Percentiles rank a stretch among this genome's conserved stretches.
phyloP scores from a whole-genome alignment of 352 stramenopile species.

The Phytophthora megakarya region DNA sequence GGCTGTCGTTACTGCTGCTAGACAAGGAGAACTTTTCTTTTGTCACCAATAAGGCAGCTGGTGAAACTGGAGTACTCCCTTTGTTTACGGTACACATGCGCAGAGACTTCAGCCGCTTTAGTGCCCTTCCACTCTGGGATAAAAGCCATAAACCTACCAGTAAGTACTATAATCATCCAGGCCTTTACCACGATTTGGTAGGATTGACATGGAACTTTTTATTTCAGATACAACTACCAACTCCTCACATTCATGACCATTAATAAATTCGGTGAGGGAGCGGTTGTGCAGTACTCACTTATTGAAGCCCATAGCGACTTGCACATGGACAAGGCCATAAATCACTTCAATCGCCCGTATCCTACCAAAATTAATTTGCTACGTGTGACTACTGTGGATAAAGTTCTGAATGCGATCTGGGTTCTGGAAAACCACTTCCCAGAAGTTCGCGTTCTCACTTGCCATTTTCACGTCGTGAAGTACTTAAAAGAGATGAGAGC shows the following conservation, averaged over 20 bases:
- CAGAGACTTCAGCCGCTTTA: too few relatives aligned
- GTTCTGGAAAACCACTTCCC: slow-evolving; percentile 15
- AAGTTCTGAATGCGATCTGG: slow-evolving; percentile 9
- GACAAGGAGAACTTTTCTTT: too few relatives aligned
- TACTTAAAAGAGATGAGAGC: slow-evolving; percentile 16
- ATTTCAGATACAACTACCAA: too few relatives aligned
- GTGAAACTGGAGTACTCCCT: too few relatives aligned
- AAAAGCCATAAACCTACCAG: too few relatives aligned
- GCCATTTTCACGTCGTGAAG: slow-evolving; percentile 32
- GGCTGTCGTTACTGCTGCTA: too few relatives aligned
- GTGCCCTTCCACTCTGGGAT: too few relatives aligned
- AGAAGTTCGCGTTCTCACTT: slow-evolving; percentile 14
- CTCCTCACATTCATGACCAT: slow-evolving; percentile 20
- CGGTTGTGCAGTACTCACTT: slow-evolving; percentile 13
- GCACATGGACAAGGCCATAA: neutral
- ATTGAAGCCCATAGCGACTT: neutral
- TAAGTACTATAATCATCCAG: too few relatives aligned
- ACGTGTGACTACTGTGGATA: neutral
- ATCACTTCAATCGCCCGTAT: neutral
- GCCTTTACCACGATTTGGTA: too few relatives aligned
- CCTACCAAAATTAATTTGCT: neutral
- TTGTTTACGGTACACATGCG: too few relatives aligned
- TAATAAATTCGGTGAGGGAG: slow-evolving; percentile 17
- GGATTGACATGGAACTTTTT: too few relatives aligned
- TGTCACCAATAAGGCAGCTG: too few relatives aligned